Base-by-base conservation (phyloP, 352 stramenopile species). In the Pythium dissotocum region DNA sequence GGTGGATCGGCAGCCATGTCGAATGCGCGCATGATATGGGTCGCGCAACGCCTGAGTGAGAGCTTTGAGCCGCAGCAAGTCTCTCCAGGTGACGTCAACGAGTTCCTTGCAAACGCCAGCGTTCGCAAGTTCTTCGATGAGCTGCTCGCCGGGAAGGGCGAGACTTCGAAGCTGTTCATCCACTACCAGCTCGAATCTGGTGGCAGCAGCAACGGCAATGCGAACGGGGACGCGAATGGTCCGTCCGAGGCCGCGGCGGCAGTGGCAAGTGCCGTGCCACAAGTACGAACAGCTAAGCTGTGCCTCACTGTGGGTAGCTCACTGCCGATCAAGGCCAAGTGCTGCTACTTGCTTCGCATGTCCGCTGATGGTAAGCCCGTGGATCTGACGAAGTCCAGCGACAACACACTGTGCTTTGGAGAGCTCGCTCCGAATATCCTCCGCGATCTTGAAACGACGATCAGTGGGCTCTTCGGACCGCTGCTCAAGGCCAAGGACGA, bases 401-500 rank as follows among this genome's bases (percentile, higher is more conserved):
- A 97, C 69, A 91, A 83, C 42, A 70, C 76, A 40, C 66, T 97
- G 33, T 91, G 83, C 67, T 95, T 91, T 65, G 90, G 90, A n/a
- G 88, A 96, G 56, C 66, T 97, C 26, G 86, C 83, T 7, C 85
- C 87, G 0, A 94, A 96, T 33, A 91, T 96, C 62, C 59, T 97
- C 2, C 67, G 88, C 7, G 84, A 93, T 36, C 71, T 95, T 1
- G 87, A 94, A 63, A 90, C 81, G 24, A 93, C 85, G 38, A 90
- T 94, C 74, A 91, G 71, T 24, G 71, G 72, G 72, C 83, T 97
- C 12, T 99, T 98, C 68, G 87, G 82, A 60, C 95, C 96, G 18
- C 72, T 99, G 6, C 80, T 99, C 48, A 96, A 97, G 57, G 79
- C 89, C 48, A 98, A 96, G 30, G 88, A 96, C 33, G 93, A 98